Conservation (phyloP, 139 green algal species). For the Picochlorum sp. region DNA sequence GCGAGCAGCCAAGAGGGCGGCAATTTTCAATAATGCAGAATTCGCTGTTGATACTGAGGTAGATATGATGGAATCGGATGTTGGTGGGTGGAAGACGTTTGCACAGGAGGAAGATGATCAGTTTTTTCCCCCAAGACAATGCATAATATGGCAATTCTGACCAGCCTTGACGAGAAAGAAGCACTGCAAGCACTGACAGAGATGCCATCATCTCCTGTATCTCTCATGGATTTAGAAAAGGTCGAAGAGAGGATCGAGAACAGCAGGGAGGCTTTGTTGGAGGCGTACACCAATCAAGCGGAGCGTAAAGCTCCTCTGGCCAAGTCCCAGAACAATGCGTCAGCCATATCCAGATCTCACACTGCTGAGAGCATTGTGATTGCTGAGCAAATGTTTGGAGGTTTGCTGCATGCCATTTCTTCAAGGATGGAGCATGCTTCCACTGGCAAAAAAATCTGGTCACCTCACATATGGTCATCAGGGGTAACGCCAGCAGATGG, state of each 20-base stretch:
- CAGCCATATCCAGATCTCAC: neutral
- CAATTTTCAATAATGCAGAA: slow-evolving; percentile 20
- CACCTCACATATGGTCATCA: slow-evolving; percentile 4
- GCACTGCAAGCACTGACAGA: slow-evolving; percentile 11
- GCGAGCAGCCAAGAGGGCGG: slow-evolving; percentile 4
- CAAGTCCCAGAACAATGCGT: neutral
- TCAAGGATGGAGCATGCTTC: neutral
- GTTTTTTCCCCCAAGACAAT: neutral
- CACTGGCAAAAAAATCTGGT: neutral
- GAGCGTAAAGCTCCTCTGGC: neutral
- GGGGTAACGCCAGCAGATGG: neutral
- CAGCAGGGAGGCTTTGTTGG: neutral
- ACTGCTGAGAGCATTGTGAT: neutral
- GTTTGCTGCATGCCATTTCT: neutral
- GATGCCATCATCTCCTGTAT: slow-evolving; percentile 1
- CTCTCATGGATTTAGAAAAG: neutral
- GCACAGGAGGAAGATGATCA: neutral
- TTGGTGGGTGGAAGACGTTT: neutral
- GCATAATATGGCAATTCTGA: slow-evolving; percentile 5
- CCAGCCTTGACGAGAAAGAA: neutral
- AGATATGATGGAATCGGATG: neutral
- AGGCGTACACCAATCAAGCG: neutral
- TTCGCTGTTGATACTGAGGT: slow-evolving; percentile 20
- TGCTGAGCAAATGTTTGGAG: slow-evolving; percentile 8
- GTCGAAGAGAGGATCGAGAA: neutral